Base-by-base conservation (phyloP, 2,329 filamentous ascomycete species). In the Madurella mycetomatis region DNA sequence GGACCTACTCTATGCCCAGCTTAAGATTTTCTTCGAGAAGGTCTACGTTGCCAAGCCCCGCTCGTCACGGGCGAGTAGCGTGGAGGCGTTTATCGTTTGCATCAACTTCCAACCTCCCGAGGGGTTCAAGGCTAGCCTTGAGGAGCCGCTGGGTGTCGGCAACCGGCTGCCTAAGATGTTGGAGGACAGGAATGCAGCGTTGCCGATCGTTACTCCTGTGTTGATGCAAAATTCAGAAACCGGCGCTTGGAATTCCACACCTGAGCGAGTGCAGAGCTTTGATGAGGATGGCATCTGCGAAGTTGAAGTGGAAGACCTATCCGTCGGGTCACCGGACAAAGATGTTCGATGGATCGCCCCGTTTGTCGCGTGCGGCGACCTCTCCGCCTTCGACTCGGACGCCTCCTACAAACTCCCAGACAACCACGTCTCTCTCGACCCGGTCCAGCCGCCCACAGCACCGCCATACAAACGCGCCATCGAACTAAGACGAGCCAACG, bases 311-410 rank as follows among this genome's bases (percentile, higher is more conserved):
- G 78, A 83, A 66, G 80, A 77, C 60, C 64, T 59, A 43, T 70
- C 55, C 55, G 69, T 59, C 57, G 70, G 65, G 42, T 65, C 60
- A 18, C 60, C 58, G 34, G 48, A 67, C 55, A 62, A 72, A 48
- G 77, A 83, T 56, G 70, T 77, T 31, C 76, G 87, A 48, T 97
- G 92, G 91, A 92, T 97, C 63, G 91, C 92, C 3, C 91, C 92
- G 0, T 99, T 99, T 68, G 82, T 99, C 65, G 92, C 94, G n/a
- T 99, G 94, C 69, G 94, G 94, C 44, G 94, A 99, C 72, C 78
- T 99, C 50, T 95, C 91, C 19, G 86, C 90, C 11, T 99, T 92
- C 74, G 94, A 99, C 74, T 91, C 92, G 0, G 94, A 99, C 76
- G 92, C 94, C 4, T 94, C 92, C 4, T 96, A 97, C 71, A 83